A percentile compares a stretch with the other conserved stretches of the same genome.
Conservation (phyloP, 306 rosid genomes). For the Echinosophora koreensis region DNA sequence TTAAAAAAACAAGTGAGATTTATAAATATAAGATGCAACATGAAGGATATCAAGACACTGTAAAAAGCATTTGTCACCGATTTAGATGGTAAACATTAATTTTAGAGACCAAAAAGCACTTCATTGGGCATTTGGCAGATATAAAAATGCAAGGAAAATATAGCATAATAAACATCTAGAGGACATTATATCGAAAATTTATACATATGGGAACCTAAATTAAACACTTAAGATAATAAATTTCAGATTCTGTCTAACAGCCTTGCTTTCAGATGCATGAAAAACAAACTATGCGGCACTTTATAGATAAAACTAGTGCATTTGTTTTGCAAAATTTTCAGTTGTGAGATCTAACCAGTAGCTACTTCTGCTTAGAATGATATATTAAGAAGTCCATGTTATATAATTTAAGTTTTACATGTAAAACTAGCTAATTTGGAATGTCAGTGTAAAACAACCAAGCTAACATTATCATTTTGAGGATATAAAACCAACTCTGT, state of each 20-base stretch:
- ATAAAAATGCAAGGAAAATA: slow-evolving; percentile 23
- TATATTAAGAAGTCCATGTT: slow-evolving; percentile 16
- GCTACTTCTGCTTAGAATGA: slow-evolving; percentile 10
- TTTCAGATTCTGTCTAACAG: slow-evolving; percentile 22
- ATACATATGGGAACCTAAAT: slow-evolving; percentile 13
- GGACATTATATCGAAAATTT: neutral
- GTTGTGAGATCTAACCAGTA: neutral
- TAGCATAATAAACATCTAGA: slow-evolving; percentile 16
- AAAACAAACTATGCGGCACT: neutral
- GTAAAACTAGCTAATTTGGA: slow-evolving; percentile 9
- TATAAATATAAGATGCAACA: slow-evolving; percentile 39
- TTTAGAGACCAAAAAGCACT: slow-evolving; percentile 18
- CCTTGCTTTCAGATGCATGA: neutral
- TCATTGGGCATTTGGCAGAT: neutral
- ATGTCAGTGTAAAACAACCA: slow-evolving; percentile 12
- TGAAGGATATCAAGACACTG: slow-evolving; percentile 38
- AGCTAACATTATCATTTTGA: slow-evolving; percentile 9
- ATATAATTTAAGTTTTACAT: neutral
- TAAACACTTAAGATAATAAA: neutral
- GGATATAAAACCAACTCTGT: neutral
- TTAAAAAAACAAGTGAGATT: slow-evolving; percentile 36
- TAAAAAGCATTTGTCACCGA: slow-evolving; percentile 2
- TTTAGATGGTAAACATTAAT: neutral
- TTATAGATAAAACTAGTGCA: slow-evolving; percentile 6
- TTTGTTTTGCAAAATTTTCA: neutral